Evolutionary conservation across 164 flowering plant species (phyloP), one percentile per base, ranked within the genome.

Genomic region (Nelumbo lutea): DNA sequence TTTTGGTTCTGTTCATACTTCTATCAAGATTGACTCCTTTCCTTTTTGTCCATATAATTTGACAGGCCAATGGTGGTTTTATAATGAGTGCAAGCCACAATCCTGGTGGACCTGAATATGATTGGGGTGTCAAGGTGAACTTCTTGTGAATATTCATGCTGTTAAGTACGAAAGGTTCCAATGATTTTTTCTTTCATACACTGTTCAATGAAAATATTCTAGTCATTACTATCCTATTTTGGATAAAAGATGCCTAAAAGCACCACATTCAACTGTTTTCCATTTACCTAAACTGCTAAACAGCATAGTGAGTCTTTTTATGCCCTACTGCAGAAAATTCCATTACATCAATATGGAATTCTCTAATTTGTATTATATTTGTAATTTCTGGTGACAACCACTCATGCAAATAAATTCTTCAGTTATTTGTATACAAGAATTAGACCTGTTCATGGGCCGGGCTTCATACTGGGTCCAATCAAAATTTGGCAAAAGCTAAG

Each of bases 21-120:
- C 11, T 13, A 46, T 53, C 8, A 56, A 59, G 60, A 2, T 44
- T 64, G 27, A 62, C 44, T 78, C 2, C 14, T 15, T 62, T n/a
- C 52, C 7, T 39, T 42, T 11, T 68, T 52, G 56, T 15, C 42
- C 43, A 5, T 59, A 40, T 55, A 13, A 53, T 71, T 63, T 68
- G 56, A 72, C 84, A 95, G 99, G 99, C 99, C 61, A 92, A 92
- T 83, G 99, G 99, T 71, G 99, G 99, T 56, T 95, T 95, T 74
- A 91, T 95, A 81, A 95, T 95, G 99, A 95, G 99, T 79, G 99
- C 97, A 67, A 95, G 99, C 78, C 98, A 95, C 73, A 95, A 95
- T 83, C 99, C 97, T 72, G 99, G 99, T 67, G 99, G 98, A 14
- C 97, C 96, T 68, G 98, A 95, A 61, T 89, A 95, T 79, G 99